These are phyloP conservation scores for Hortiboletus flavorubellus DNA, from an alignment of 768 basidiomycete genomes.

Conservation along the genomic window DNA sequence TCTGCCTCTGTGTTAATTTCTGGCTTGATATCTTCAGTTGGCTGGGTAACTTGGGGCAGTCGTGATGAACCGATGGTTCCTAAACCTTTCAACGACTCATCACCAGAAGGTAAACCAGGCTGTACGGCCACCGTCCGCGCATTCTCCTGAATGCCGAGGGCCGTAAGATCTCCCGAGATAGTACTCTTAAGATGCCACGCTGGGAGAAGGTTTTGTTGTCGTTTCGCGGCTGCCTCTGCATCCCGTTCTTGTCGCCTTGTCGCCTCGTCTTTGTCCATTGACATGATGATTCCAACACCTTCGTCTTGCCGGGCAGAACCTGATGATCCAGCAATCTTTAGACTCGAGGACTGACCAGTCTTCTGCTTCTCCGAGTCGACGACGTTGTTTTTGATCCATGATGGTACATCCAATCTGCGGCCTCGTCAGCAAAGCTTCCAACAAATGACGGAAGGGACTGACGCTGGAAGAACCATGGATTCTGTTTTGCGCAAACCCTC, in stretches of 20 bases:
- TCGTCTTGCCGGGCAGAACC: conserved; percentile 60
- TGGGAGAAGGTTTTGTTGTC: conserved; percentile 88
- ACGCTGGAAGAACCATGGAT: conserved; percentile 81
- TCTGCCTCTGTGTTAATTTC: conserved; percentile 56
- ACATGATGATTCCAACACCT: conserved; percentile 83
- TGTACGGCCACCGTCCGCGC: conserved; percentile 46
- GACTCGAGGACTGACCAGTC: conserved; percentile 46
- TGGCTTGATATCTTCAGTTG: conserved; percentile 41
- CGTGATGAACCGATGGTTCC: conserved; percentile 48
- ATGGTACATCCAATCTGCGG: conserved; percentile 72
- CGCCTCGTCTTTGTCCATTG: conserved; percentile 84
- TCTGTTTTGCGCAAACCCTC: conserved; percentile 90
- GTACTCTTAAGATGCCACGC: conserved; percentile 97
- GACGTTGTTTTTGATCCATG: conserved; percentile 77
- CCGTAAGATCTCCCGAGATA: conserved; percentile 88
- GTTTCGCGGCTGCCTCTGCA: conserved; percentile 77
- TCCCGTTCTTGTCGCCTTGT: conserved; percentile 70
- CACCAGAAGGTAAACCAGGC: conserved; percentile 48
- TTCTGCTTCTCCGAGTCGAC: conserved; percentile 61
- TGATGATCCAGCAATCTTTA: conserved; percentile 74
- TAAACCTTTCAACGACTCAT: conserved; percentile 69
- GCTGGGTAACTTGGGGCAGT: conserved; percentile 27
- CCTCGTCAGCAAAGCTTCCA: not conserved
- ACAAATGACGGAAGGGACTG: conserved; percentile 28
- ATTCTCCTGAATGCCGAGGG: conserved; percentile 74